These are phyloP conservation scores for Odonthalia washingtoniensis DNA, from an alignment of 31 red algal species.

Conservation along the genomic window DNA sequence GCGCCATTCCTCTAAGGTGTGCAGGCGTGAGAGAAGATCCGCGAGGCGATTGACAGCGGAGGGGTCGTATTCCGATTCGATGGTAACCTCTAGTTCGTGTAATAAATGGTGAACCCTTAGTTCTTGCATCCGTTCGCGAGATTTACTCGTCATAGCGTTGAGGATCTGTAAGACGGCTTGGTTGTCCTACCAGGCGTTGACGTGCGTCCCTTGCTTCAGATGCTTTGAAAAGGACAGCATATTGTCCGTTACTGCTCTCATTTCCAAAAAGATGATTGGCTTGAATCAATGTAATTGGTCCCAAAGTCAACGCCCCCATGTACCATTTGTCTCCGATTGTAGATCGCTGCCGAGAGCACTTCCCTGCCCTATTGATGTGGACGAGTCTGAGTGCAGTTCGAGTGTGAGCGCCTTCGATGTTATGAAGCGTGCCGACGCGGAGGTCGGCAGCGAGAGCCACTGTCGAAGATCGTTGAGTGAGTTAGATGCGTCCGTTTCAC, in stretches of 20 bases:
- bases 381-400: conserved; percentile 20
- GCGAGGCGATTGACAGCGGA: conserved; percentile 38
- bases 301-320: conserved; percentile 42
- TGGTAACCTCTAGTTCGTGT: background rate
- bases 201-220: background rate
- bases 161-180: conserved; percentile 20
- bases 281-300: background rate
- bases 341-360: conserved; percentile 16
- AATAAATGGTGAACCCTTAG: background rate
- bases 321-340: background rate
- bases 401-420: no score
- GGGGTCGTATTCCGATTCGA: conserved; percentile 26
- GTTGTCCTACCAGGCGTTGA: conserved; percentile 31
- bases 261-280: no score
- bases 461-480: no score
- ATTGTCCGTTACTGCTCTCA: background rate
- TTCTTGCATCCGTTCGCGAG: background rate
- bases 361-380: background rate
- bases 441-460: no score
- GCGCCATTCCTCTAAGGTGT: background rate
- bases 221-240: background rate
- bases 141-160: conserved; percentile 23
- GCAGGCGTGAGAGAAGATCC: no score
- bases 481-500: conserved; percentile 9
- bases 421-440: no score